Evolutionary conservation across 2,329 filamentous ascomycete genomes (phyloP).

Genomic region (Neonectria ditissima): DNA sequence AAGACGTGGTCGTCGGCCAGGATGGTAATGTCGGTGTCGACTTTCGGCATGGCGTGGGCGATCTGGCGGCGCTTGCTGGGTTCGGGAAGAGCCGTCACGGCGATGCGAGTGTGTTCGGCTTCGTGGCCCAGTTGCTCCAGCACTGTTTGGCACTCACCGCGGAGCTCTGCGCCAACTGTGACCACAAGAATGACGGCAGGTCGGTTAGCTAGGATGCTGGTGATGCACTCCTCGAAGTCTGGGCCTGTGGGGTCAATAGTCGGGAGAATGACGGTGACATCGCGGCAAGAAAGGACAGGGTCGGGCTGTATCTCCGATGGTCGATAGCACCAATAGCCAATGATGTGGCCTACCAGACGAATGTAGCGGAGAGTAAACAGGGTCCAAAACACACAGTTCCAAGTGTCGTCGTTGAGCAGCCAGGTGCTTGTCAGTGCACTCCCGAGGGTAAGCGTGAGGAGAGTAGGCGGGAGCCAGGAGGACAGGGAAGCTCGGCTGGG

Average conservation of each 20-base stretch:
- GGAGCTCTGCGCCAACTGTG: conserved; percentile 53
- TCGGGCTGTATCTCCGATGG: conserved; percentile 44
- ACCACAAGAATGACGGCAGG: conserved; percentile 58
- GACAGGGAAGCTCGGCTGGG: conserved; percentile 5
- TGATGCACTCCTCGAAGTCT: conserved; percentile 57
- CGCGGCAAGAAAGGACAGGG: conserved; percentile 49
- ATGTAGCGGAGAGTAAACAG: conserved; percentile 57
- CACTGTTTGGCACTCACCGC: conserved; percentile 26
- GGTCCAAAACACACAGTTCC: conserved; percentile 35
- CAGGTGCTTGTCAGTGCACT: conserved; percentile 23
- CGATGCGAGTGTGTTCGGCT: conserved; percentile 38
- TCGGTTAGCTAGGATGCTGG: conserved; percentile 52
- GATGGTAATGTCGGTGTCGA: conserved; percentile 57
- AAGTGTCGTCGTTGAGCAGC: conserved; percentile 30
- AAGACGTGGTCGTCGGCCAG: conserved; percentile 66
- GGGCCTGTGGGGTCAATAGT: conserved; percentile 59
- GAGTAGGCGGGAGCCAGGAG: conserved; percentile 16
- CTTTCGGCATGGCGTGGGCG: conserved; percentile 50
- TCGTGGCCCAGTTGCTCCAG: conserved; percentile 19
- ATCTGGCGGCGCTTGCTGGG: conserved; percentile 65
- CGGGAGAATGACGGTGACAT: conserved; percentile 65
- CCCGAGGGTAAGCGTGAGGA: conserved; percentile 6
- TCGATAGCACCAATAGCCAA: conserved; percentile 55
- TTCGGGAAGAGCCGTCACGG: conserved; percentile 46
- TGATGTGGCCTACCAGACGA: conserved; percentile 57